phyloP scores from a whole-genome alignment of 192 early-diverging fungal genomes.

The Fimicolochytrium jonesii region DNA sequence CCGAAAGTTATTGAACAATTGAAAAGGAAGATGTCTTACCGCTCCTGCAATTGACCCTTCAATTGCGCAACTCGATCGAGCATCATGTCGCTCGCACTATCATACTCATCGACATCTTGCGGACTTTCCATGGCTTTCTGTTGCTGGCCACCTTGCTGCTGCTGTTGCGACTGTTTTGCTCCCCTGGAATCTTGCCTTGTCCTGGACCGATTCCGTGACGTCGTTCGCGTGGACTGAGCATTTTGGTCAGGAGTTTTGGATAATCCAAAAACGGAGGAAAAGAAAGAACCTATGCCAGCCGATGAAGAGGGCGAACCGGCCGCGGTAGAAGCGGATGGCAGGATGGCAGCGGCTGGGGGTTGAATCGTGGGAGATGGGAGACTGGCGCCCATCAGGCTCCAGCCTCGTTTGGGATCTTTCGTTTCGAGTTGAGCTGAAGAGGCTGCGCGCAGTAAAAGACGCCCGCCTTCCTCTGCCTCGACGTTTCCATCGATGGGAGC shows the following conservation, averaged over 20 bases:
- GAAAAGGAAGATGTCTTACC: too few species aligned
- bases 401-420: neutral
- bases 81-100: conserved; percentile 13
- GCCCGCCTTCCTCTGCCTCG: conserved; percentile 19
- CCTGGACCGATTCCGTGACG: too few species aligned
- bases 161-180: too few species aligned
- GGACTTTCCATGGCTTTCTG: too few species aligned
- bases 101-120: conserved; percentile 3
- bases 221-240: too few species aligned
- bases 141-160: too few species aligned
- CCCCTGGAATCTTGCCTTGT: too few species aligned
- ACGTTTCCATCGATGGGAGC: conserved; percentile 20
- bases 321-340: neutral
- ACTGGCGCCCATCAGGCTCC: neutral
- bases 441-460: conserved; percentile 12
- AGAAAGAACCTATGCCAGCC: neutral
- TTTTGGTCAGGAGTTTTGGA: neutral
- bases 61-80: conserved; percentile 16
- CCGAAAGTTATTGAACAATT: too few species aligned
- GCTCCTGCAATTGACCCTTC: conserved; percentile 13
- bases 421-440: neutral
- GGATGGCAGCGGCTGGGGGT: neutral
- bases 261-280: conserved; percentile 13
- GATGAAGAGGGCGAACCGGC: neutral
- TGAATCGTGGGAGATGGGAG: neutral